Evolutionary conservation across 768 basidiomycete species (phyloP).

Genomic region (Boletus fagicola): DNA sequence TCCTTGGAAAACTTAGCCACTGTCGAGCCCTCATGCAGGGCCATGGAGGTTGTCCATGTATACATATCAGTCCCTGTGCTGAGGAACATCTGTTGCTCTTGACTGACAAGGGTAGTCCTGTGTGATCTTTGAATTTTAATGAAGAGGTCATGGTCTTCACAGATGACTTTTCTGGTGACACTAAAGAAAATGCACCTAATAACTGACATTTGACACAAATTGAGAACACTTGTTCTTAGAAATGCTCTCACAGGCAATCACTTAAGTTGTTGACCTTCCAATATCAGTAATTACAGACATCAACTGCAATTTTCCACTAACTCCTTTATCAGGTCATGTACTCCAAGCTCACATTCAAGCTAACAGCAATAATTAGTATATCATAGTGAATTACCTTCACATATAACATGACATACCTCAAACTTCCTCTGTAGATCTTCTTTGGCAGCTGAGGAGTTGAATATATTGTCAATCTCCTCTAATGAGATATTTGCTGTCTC

Average conservation of each 20-base stretch:
- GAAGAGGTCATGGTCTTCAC: not conserved
- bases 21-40: conserved; percentile 24
- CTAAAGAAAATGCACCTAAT: not conserved
- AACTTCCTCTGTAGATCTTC: conserved; percentile 51
- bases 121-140: conserved; percentile 29
- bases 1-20: conserved; percentile 41
- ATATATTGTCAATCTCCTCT: conserved; percentile 73
- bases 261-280: not conserved
- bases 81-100: conserved; percentile 42
- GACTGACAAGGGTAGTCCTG: conserved; percentile 51
- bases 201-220: not conserved
- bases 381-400: not conserved
- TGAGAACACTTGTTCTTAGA: not conserved
- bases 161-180: not conserved
- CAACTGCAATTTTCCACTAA: conserved; percentile 26
- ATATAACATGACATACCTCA: conserved; percentile 41
- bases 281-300: not conserved
- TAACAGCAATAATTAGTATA: conserved; percentile 22
- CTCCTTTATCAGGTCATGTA: conserved; percentile 44
- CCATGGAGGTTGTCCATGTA: conserved; percentile 36
- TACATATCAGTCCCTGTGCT: conserved; percentile 31
- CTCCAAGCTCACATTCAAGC: conserved; percentile 59
- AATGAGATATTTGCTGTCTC: conserved; percentile 76
- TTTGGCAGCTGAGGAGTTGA: conserved; percentile 54
- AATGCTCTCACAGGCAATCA: not conserved